Conservation (phyloP, 306 rosid genomes). For the Gleditsia sinensis region DNA sequence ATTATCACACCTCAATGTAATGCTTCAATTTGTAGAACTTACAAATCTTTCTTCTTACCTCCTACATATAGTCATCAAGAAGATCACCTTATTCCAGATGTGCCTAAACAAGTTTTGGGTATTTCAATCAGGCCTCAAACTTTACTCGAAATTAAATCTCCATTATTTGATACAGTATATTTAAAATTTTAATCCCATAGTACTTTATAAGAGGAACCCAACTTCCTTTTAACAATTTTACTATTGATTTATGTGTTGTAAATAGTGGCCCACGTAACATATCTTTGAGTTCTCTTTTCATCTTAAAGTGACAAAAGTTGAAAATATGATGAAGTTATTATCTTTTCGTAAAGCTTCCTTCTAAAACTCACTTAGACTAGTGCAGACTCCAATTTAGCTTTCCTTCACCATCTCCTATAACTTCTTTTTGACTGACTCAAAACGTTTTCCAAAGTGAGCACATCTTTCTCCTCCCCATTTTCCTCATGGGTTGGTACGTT, state of each 20-base stretch:
- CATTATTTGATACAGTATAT: too few species aligned
- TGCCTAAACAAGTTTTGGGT: conserved; percentile 7
- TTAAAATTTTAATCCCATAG: too few species aligned
- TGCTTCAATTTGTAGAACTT: neutral
- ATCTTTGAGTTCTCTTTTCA: conserved; percentile 61
- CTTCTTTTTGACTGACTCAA: conserved; percentile 82
- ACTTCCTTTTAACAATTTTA: too few species aligned
- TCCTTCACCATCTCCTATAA: conserved; percentile 60
- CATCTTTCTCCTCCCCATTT: conserved; percentile 54
- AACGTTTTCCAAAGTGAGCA: conserved; percentile 58
- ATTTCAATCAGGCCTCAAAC: too few species aligned
- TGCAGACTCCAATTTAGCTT: conserved; percentile 46
- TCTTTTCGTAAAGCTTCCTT: conserved; percentile 72
- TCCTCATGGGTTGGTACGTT: conserved; percentile 28
- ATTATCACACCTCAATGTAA: conserved; percentile 37
- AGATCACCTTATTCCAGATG: neutral
- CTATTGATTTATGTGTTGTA: conserved; percentile 11
- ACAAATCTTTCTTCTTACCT: neutral
- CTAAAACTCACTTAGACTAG: conserved; percentile 52
- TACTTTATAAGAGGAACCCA: too few species aligned
- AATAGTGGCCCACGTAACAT: conserved; percentile 53
- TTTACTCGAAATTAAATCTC: too few species aligned
- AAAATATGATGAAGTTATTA: conserved; percentile 54
- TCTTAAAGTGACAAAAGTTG: conserved; percentile 82
- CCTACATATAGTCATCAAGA: neutral